Base-by-base conservation (phyloP, 768 basidiomycete species). In the Tremella fuciformis region DNA sequence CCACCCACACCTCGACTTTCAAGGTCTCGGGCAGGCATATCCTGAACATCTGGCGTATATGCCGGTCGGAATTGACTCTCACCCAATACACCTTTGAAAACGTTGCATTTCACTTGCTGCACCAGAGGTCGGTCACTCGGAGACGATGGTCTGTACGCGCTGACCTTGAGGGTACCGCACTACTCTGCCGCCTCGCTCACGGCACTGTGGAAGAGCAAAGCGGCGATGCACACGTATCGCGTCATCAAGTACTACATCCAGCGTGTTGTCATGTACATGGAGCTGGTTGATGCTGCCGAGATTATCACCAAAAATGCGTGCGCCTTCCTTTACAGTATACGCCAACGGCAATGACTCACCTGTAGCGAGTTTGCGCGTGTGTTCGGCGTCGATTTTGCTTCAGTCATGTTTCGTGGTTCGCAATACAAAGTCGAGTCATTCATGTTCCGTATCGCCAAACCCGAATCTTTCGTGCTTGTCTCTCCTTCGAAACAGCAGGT, bases 341-440 rank as follows among this genome's bases (percentile, higher is more conserved):
- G 29, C 4, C 11, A 4, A 11, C 11, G 29, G 11, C 46, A 53
- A 24, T 42, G 42, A 54, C 19, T 50, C 50, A 47, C 34, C 7
- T 18, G 24, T 69, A 98, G 94, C 13, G 96, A 99, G 76, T 97
- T 97, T 69, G 93, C 96, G 40, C 85, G 96, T 9, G 90, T 98
- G 6, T 98, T 96, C 64, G 94, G 96, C 0, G 87, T 99, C 44
- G 96, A 99, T 77, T 98, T 97, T 74, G 89, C 87, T 71, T 96
- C 92, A 2, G 93, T 97, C 29, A 84, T 96, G 62, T 91, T 85
- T 60, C 85, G 96, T 29, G 96, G 96, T 0, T 96, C 92, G 0
- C 96, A 99, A 70, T 98, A 91, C 81, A 99, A 98, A 78, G 96
- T 98, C 24, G 96, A 99, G 79, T 92, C 92, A 0, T 94, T 99